Conservation (phyloP, 1,284 basidiomycete genomes). For the Malassezia obtusa region DNA sequence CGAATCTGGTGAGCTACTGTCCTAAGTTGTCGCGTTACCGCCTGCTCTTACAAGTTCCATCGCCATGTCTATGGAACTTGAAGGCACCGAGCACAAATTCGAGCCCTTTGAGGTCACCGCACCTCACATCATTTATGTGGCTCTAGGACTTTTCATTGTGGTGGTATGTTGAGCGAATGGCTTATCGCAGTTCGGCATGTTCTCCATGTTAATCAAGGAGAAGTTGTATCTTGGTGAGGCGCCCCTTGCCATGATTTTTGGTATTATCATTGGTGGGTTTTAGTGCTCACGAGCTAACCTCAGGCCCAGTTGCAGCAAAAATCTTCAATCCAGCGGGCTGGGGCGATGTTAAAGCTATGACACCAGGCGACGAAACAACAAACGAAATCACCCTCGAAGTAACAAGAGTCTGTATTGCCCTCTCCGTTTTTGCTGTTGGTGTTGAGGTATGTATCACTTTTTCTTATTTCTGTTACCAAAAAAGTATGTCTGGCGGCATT, state of each 20-base stretch:
- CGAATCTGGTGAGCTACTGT: too few species aligned
- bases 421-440: constrained; percentile 95
- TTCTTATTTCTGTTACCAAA: constrained; percentile 23
- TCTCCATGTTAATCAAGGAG: constrained; percentile 84
- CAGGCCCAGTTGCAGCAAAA: constrained; percentile 64
- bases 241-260: constrained; percentile 85
- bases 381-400: constrained; percentile 61
- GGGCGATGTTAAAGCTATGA: constrained; percentile 55
- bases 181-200: constrained; percentile 70
- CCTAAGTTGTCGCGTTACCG: too few species aligned
- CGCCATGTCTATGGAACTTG: constrained; percentile 1
- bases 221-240: constrained; percentile 93
- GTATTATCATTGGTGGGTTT: constrained; percentile 63
- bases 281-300: background rate
- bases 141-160: constrained; percentile 41
- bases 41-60: too few species aligned
- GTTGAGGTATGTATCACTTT: constrained; percentile 52
- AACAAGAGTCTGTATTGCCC: constrained; percentile 87
- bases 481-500: constrained; percentile 74
- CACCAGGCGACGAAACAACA: constrained; percentile 59
- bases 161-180: constrained; percentile 12
- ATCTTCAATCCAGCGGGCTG: constrained; percentile 79
- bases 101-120: constrained; percentile 42
- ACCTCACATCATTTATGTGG: constrained; percentile 43
- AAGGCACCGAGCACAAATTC: constrained; percentile 22